phyloP scores from a whole-genome alignment of 2,329 filamentous ascomycete species.

The Clonostachys rosea region DNA sequence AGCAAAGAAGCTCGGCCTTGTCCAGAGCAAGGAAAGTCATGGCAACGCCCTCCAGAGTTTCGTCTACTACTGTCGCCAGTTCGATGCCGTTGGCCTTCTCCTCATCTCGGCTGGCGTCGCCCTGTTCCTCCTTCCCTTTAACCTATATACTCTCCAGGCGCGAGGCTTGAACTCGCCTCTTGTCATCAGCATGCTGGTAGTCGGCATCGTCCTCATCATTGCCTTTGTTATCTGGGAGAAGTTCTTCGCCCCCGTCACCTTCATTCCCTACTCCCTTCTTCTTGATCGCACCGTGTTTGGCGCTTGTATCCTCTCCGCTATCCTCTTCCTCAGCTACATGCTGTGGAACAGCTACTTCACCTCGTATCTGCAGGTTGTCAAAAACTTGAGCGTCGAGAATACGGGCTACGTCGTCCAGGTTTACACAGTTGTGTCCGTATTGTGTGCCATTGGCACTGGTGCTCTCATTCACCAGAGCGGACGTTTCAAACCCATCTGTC shows the following conservation, averaged over 20 bases:
- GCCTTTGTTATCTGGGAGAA: constrained; percentile 31
- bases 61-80: constrained; percentile 47
- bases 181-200: constrained; percentile 49
- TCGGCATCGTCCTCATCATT: constrained; percentile 42
- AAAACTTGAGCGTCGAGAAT: constrained; percentile 23
- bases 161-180: constrained; percentile 39
- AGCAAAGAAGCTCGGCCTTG: constrained; percentile 25
- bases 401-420: constrained; percentile 31
- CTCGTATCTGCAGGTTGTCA: constrained; percentile 32
- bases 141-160: constrained; percentile 36
- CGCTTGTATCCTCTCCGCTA: constrained; percentile 26
- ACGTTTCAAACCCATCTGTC: constrained; percentile 41
- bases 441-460: constrained; percentile 21
- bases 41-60: constrained; percentile 21
- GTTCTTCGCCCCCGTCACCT: constrained; percentile 29
- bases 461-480: constrained; percentile 34
- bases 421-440: constrained; percentile 28
- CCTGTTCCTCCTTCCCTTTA: constrained; percentile 67
- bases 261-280: constrained; percentile 27
- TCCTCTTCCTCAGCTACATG: constrained; percentile 25
- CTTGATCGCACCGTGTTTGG: constrained; percentile 30
- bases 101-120: constrained; percentile 56
- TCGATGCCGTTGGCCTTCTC: constrained; percentile 59
- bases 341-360: constrained; percentile 33
- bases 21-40: constrained; percentile 4